These are phyloP conservation scores for Penicillium nordicum DNA, from an alignment of 2,329 filamentous ascomycete genomes.

Conservation along the genomic window DNA sequence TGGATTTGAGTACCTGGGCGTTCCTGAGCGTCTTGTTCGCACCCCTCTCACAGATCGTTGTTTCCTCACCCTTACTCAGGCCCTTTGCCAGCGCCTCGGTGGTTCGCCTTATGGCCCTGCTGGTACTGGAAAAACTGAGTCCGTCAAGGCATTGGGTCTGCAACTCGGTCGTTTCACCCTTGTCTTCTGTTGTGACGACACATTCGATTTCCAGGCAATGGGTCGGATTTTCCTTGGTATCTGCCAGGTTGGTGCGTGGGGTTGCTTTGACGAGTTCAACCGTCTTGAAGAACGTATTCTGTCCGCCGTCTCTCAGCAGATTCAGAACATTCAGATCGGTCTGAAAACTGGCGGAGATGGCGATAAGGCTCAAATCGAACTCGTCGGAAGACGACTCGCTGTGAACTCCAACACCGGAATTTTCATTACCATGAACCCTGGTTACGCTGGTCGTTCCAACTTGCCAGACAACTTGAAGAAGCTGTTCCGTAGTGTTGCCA, in stretches of 20 bases:
- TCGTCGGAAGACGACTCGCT: slow-evolving; percentile 83
- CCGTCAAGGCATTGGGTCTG: slow-evolving; percentile 94
- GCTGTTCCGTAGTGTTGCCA: slow-evolving; percentile 96
- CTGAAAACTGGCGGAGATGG: slow-evolving; percentile 80
- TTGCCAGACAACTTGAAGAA: slow-evolving; percentile 99
- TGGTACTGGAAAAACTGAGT: slow-evolving; percentile 98
- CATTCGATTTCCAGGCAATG: slow-evolving; percentile 99
- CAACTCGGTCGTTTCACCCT: slow-evolving; percentile 96
- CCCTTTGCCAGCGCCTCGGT: slow-evolving; percentile 87
- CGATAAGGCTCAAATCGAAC: slow-evolving; percentile 82
- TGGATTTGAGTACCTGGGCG: slow-evolving; percentile 96
- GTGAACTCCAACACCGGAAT: slow-evolving; percentile 95
- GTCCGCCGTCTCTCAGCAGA: slow-evolving; percentile 96
- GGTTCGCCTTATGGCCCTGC: slow-evolving; percentile 96
- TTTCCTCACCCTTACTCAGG: slow-evolving; percentile 96
- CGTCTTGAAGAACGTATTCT: slow-evolving; percentile 95
- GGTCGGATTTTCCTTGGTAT: slow-evolving; percentile 98
- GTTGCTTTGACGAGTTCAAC: slow-evolving; percentile 99
- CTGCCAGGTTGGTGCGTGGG: slow-evolving; percentile 98
- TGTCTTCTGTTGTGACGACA: slow-evolving; percentile 99
- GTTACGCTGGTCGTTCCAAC: slow-evolving; percentile 96
- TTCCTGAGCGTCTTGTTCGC: slow-evolving; percentile 90
- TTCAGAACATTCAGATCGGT: slow-evolving; percentile 98
- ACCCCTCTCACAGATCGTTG: slow-evolving; percentile 97
- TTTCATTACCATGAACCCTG: slow-evolving; percentile 99